phyloP scores from a whole-genome alignment of 352 stramenopile genomes.

The Pythium apleroticum region DNA sequence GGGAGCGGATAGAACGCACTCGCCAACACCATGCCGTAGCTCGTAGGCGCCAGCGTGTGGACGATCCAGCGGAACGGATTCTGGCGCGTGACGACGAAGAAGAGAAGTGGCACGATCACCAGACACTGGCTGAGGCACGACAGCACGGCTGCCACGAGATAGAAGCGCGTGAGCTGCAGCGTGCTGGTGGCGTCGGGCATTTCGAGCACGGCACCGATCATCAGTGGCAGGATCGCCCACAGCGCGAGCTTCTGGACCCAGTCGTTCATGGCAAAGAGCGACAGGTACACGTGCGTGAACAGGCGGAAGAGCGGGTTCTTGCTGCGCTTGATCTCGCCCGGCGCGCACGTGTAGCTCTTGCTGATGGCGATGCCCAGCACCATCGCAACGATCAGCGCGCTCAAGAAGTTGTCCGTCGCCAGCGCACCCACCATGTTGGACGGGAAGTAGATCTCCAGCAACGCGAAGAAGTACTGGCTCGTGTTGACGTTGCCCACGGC shows the following conservation, averaged over 20 bases:
- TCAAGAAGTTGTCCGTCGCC: constrained; percentile 41
- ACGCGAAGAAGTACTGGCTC: constrained; percentile 42
- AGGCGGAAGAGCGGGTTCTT: constrained; percentile 59
- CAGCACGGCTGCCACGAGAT: constrained; percentile 33
- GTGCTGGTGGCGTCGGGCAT: constrained; percentile 35
- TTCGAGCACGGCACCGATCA: constrained; percentile 43
- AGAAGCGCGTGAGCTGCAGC: constrained; percentile 43
- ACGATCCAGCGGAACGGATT: constrained; percentile 59
- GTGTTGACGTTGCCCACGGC: constrained; percentile 40
- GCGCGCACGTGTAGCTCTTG: constrained; percentile 36
- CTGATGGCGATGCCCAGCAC: constrained; percentile 48
- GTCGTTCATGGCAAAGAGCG: constrained; percentile 57
- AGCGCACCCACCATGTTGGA: constrained; percentile 51
- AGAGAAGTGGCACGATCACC: constrained; percentile 44
- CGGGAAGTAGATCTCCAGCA: constrained; percentile 49
- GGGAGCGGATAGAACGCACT: constrained; percentile 48
- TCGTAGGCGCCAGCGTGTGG: constrained; percentile 41
- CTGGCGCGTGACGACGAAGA: constrained; percentile 47
- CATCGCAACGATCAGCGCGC: constrained; percentile 47
- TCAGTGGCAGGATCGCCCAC: constrained; percentile 46
- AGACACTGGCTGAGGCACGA: constrained; percentile 38
- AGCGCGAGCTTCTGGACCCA: constrained; percentile 56
- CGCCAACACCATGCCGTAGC: constrained; percentile 50
- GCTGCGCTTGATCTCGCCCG: constrained; percentile 32
- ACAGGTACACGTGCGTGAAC: constrained; percentile 58